phyloP scores from a whole-genome alignment of 116 monocot species.

The Iris pallida region DNA sequence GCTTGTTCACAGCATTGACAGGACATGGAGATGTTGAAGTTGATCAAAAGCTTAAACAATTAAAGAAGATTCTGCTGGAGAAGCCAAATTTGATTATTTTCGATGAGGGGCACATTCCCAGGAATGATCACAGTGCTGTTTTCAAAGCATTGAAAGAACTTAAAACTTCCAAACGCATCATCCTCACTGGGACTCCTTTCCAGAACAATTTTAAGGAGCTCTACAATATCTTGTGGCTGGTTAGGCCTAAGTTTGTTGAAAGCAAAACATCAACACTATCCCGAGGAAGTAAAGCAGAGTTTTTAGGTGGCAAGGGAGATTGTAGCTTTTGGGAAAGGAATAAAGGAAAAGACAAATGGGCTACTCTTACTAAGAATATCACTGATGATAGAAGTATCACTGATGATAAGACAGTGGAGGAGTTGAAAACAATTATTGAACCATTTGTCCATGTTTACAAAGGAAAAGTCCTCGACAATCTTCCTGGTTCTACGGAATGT shows the following conservation, averaged over 20 bases:
- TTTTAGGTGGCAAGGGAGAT: conserved; percentile 1
- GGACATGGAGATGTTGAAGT: not conserved
- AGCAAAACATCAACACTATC: conserved; percentile 12
- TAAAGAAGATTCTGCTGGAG: conserved; percentile 42
- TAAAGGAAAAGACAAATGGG: conserved; percentile 37
- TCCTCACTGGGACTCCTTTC: conserved; percentile 84
- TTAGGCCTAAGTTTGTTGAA: conserved; percentile 49
- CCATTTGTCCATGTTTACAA: conserved; percentile 79
- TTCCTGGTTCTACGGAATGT: conserved; percentile 64
- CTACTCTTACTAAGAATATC: conserved; percentile 24
- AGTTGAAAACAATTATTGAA: conserved; percentile 37
- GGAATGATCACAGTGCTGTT: conserved; percentile 52
- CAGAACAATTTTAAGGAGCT: conserved; percentile 81
- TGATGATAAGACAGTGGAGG: conserved; percentile 5
- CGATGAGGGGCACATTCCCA: conserved; percentile 84
- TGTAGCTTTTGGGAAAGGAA: conserved; percentile 18
- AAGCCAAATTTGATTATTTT: conserved; percentile 62
- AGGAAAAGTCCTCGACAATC: conserved; percentile 42
- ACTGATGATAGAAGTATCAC: conserved; percentile 12
- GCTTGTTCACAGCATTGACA: conserved; percentile 39
- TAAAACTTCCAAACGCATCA: conserved; percentile 49
- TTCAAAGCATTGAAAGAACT: conserved; percentile 53
- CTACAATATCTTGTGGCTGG: conserved; percentile 62
- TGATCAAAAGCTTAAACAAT: not conserved
- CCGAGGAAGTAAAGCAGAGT: conserved; percentile 6